Evolutionary conservation across 2,329 filamentous ascomycete genomes (phyloP).

Genomic region (Apiospora rasikravindrae): DNA sequence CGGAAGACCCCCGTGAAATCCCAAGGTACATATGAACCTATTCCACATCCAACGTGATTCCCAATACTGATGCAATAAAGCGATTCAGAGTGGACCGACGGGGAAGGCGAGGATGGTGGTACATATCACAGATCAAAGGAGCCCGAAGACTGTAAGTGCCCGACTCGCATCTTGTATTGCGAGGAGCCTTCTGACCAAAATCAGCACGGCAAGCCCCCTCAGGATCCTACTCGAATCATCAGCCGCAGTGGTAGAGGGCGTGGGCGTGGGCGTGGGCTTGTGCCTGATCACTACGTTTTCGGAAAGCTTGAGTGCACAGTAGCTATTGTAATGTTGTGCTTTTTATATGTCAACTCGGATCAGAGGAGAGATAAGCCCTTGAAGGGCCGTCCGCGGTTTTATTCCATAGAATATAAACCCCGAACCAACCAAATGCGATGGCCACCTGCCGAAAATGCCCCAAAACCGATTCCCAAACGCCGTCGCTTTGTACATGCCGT

Average conservation of each 20-base stretch:
- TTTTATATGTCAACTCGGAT: conserved; percentile 13
- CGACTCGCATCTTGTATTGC: neutral
- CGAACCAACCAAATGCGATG: conserved; percentile 8
- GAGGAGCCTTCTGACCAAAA: neutral
- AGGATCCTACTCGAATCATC: neutral
- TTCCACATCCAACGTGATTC: neutral
- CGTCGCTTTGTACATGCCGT: conserved; percentile 21
- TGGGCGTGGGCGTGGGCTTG: neutral
- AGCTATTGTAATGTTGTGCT: neutral
- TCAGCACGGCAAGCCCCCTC: neutral
- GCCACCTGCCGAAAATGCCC: conserved; percentile 5
- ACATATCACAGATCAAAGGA: conserved; percentile 27
- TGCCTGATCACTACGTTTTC: neutral
- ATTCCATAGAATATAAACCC: conserved; percentile 6
- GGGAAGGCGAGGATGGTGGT: conserved; percentile 38
- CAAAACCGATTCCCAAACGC: conserved; percentile 21
- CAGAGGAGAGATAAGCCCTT: conserved; percentile 14
- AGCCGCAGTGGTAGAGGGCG: neutral
- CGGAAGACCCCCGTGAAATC: conserved; percentile 2
- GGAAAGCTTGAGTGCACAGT: neutral
- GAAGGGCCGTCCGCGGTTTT: neutral
- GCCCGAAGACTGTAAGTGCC: conserved; percentile 24
- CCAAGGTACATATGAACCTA: conserved; percentile 7
- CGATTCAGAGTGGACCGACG: conserved; percentile 39
- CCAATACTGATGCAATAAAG: conserved; percentile 19